Base-by-base conservation (phyloP, 148 eudicot genomes). In the Hydrangea macrophylla region DNA sequence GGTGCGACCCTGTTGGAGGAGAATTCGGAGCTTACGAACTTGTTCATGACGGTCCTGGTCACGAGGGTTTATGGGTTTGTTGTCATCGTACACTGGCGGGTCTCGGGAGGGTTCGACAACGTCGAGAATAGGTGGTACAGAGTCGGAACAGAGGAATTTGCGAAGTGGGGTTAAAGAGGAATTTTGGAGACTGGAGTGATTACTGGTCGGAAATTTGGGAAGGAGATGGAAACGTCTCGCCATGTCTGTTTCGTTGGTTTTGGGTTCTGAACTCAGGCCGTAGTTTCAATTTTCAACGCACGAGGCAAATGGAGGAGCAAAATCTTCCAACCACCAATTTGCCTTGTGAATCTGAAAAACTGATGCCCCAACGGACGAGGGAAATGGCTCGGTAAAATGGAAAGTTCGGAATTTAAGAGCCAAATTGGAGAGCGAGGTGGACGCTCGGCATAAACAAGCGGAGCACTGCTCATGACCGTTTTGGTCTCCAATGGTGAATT, bases 1-100 rank as follows among this genome's bases (percentile, higher is more conserved):
- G 20, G 72, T 77, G n/a, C 74, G 83, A 48, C 72, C 68, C 58
- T 82, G 82, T 11, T 80, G 80, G 71, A 92, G 62, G 17, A 87
- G 70, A 13, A 76, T 40, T 53, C 70, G 71, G 50, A 92, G 85
- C 36, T 82, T 77, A 3, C 75, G 82, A 30, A 85, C 39, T 26
- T 80, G 75, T 54, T 83, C 90, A 0, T 80, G 76, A 31, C 37
- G 65, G 60, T 75, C 67, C 24, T 8, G 32, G 25, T 68, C 26
- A 7, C 4, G 71, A 17, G 57, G 59, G 20, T 17, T 69, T 9
- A 57, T 57, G 70, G 73, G 74, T 37, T 62, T 27, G 31, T 35
- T 33, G 63, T 20, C 15, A 15, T 9, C n/a, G 62, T 2, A 24
- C 18, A 11, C n/a, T 11, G 39, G 13, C 8, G 26, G 11, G 2